phyloP scores from a whole-genome alignment of 148 eudicot species.

The Amaranthus hypochondriacus region DNA sequence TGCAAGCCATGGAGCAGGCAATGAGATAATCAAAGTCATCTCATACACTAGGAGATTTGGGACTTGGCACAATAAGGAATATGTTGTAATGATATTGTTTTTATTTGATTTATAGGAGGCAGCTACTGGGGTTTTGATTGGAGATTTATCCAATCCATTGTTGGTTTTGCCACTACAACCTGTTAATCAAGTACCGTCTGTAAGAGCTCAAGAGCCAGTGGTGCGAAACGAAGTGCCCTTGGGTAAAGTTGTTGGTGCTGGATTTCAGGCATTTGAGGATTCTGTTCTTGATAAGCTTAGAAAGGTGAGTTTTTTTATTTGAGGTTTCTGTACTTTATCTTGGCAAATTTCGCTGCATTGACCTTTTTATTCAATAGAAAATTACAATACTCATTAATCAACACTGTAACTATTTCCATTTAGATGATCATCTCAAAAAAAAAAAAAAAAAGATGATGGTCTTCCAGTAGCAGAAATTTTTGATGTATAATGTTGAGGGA shows the following conservation, averaged over 20 bases:
- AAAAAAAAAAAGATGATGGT: no score
- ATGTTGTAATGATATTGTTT: neutral
- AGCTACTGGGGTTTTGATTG: slow-evolving; percentile 51
- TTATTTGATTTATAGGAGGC: slow-evolving; percentile 41
- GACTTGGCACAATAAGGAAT: no score
- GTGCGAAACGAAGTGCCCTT: slow-evolving; percentile 40
- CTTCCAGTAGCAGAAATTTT: no score
- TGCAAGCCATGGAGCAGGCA: no score
- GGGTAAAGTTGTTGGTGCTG: slow-evolving; percentile 62
- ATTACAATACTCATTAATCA: no score
- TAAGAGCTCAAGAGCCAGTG: slow-evolving; percentile 35
- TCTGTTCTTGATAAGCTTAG: slow-evolving; percentile 61
- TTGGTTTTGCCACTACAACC: slow-evolving; percentile 65
- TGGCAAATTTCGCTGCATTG: no score
- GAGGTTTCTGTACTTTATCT: neutral
- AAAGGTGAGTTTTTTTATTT: slow-evolving; percentile 43
- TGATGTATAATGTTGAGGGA: no score
- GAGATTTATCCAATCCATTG: slow-evolving; percentile 73
- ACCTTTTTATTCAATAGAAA: no score
- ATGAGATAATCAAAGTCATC: no score
- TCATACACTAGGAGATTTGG: no score
- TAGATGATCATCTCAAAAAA: no score
- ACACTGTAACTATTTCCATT: no score
- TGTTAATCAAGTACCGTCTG: slow-evolving; percentile 27
- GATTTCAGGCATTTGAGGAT: slow-evolving; percentile 59